Base-by-base conservation (phyloP, 2,329 filamentous ascomycete species). In the Emericellopsis atlantica region DNA sequence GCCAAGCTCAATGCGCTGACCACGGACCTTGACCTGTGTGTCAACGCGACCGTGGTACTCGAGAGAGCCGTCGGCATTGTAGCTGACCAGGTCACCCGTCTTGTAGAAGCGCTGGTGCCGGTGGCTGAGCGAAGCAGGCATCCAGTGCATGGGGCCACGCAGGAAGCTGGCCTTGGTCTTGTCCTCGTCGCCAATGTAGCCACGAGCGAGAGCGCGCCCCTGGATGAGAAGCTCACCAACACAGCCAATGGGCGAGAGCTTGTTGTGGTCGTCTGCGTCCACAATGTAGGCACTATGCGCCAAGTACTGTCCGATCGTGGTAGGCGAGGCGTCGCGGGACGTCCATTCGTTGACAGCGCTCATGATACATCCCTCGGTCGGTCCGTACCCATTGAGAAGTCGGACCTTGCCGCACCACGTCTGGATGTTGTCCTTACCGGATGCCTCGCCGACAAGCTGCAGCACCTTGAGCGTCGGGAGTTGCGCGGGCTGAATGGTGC, bases 51-150 rank as follows among this genome's bases (percentile, higher is more conserved):
- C 55, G 29, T 70, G 50, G 32, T 64, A 70, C 1, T 60, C 45
- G 5, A 72, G 50, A 4, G 53, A 50, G 1, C 65, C 64, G 40
- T 69, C 59, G 0, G 53, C 49, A 14, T 61, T 53, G 23, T 68
- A 67, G 36, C 54, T 53, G 3, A 55, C 68, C 11, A 72, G 55
- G 46, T 72, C 68, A 6, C 69, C 68, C 1, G 69, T 69, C 37
- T 60, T 61, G 45, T 70, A 72, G 14, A 65, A 35, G 9, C 32
- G 32, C 32, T 35, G n/a, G 44, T 9, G 32, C 4, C 4, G 32
- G 23, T 50, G 31, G 41, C 41, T 0, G 12, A 18, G 15, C 12
- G 18, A 5, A 4, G 6, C 26, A 11, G 12, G 36, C 21, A 14
- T n/a, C 18, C 4, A 40, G 18, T 46, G 26, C 14, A 12, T 33